Conservation (phyloP, 75 land plant species). For the Picea glauca region DNA sequence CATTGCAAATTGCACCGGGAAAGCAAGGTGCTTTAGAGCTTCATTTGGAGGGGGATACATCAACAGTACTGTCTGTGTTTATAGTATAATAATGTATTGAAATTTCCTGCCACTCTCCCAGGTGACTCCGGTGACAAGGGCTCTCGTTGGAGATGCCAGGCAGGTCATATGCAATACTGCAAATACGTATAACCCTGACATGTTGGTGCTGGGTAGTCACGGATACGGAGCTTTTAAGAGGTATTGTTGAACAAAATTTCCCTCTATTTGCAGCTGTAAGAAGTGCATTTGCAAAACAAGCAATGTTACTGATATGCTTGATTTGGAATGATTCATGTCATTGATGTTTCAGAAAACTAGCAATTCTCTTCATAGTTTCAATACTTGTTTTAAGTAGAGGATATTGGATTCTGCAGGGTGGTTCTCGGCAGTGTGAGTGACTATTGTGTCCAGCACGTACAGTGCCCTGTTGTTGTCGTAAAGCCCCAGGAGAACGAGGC, state of each 20-base stretch:
- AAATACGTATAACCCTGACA: neutral
- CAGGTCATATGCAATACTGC: constrained; percentile 14
- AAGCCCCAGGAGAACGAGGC: neutral
- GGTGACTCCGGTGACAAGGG: constrained; percentile 6
- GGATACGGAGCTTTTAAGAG: constrained; percentile 18
- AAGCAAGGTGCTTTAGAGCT: too few relatives aligned
- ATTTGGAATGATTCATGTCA: too few relatives aligned
- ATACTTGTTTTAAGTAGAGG: too few relatives aligned
- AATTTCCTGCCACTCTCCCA: neutral
- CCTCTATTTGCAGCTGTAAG: neutral
- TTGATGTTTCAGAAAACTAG: neutral
- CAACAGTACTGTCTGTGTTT: too few relatives aligned
- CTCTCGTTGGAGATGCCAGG: constrained; percentile 5
- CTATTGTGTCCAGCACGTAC: constrained; percentile 9
- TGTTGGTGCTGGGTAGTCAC: constrained; percentile 14
- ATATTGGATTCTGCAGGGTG: neutral
- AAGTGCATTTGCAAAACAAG: too few relatives aligned
- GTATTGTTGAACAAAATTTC: neutral
- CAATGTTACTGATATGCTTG: too few relatives aligned
- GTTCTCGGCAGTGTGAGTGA: constrained; percentile 12
- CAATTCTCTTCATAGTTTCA: neutral
- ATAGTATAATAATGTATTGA: too few relatives aligned
- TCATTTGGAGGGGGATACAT: too few relatives aligned
- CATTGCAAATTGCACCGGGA: too few relatives aligned
- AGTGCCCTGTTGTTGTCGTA: constrained; percentile 12